A percentile compares a stretch with the other conserved stretches of the same genome.
These are phyloP conservation scores for Musa schizocarpa DNA, from an alignment of 176 grass and related monocot genomes.

Conservation along the genomic window DNA sequence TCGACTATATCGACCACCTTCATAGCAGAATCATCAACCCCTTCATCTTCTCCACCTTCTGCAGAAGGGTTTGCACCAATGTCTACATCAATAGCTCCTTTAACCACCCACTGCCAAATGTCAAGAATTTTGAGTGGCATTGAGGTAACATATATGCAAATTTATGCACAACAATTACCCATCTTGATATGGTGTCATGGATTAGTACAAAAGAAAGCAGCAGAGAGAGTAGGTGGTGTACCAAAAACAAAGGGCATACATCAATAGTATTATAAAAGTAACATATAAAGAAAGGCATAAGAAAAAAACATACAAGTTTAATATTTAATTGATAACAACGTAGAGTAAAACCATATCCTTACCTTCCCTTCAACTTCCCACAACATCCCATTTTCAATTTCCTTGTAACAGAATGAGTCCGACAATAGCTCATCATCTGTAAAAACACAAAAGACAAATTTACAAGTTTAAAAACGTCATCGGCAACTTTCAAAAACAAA, in stretches of 20 bases:
- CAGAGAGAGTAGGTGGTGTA: too few species aligned
- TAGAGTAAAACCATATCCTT: not conserved
- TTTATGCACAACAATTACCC: too few species aligned
- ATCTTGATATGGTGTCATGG: too few species aligned
- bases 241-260: too few species aligned
- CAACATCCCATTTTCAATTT: slow-evolving; percentile 13
- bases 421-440: slow-evolving; percentile 7
- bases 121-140: not conserved
- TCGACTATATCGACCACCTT: slow-evolving; percentile 91
- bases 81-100: slow-evolving; percentile 63
- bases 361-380: slow-evolving; percentile 18
- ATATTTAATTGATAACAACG: too few species aligned
- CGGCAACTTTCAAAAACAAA: not conserved
- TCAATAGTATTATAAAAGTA: too few species aligned
- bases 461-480: too few species aligned
- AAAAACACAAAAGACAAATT: not conserved
- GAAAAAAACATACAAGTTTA: too few species aligned
- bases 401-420: slow-evolving; percentile 6
- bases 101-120: slow-evolving; percentile 62
- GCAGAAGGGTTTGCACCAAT: slow-evolving; percentile 96
- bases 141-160: too few species aligned
- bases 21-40: slow-evolving; percentile 46
- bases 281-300: too few species aligned
- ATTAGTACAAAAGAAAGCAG: too few species aligned
- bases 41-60: slow-evolving; percentile 66